Evolutionary conservation across 192 early-diverging fungal species (phyloP).

Genomic region (Gryganskiella cystojenkinii): DNA sequence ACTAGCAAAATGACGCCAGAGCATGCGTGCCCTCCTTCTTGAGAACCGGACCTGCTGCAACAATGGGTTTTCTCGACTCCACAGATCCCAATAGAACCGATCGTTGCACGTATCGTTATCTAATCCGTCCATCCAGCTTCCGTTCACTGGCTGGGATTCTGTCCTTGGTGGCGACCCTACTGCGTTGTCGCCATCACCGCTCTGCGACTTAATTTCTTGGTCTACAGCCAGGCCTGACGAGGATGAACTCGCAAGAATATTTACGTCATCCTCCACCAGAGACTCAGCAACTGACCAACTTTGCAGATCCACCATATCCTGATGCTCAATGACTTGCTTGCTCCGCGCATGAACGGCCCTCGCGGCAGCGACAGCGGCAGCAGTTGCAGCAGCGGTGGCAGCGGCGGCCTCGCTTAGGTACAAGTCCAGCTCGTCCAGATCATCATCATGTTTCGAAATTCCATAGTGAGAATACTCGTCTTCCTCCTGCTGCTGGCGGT

Average conservation of each 20-base stretch:
- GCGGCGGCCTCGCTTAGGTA: slow-evolving; percentile 1
- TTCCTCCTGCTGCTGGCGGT: not conserved
- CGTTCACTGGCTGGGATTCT: too few species aligned
- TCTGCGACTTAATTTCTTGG: too few species aligned
- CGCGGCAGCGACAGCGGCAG: too few species aligned
- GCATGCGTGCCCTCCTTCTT: slow-evolving; percentile 17
- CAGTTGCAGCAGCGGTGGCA: not conserved
- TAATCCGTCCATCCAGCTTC: slow-evolving; percentile 12
- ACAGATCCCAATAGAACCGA: slow-evolving; percentile 34
- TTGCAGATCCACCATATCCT: too few species aligned
- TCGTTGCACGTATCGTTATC: slow-evolving; percentile 37
- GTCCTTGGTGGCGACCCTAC: too few species aligned
- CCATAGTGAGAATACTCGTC: slow-evolving; percentile 11
- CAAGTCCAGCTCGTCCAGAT: slow-evolving; percentile 33
- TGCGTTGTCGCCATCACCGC: not conserved
- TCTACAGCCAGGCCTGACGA: too few species aligned
- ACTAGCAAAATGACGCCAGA: slow-evolving; percentile 27
- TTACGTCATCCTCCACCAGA: too few species aligned
- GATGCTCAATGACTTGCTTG: too few species aligned
- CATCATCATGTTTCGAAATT: slow-evolving; percentile 31
- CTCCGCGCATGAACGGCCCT: too few species aligned
- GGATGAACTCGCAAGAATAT: too few species aligned
- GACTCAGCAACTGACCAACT: too few species aligned
- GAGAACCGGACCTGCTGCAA: slow-evolving; percentile 29
- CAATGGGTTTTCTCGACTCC: slow-evolving; percentile 11